These are phyloP conservation scores for Solanum chiquidenum DNA, from an alignment of 257 asterid genomes.

Conservation along the genomic window DNA sequence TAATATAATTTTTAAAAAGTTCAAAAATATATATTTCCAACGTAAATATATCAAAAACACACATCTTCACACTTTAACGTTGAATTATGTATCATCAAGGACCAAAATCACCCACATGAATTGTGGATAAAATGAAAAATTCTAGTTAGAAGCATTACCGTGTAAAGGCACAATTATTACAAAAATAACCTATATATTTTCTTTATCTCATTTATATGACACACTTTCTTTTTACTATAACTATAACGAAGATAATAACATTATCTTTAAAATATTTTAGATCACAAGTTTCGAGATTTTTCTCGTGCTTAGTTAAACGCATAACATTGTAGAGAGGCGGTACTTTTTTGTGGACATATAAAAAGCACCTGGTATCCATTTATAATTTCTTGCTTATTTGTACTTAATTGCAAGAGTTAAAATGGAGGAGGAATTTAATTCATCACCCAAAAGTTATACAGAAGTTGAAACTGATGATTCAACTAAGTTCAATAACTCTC, in stretches of 20 bases:
- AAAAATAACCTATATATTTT: background rate
- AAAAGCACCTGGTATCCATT: background rate
- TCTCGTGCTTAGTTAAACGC: background rate
- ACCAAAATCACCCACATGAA: background rate
- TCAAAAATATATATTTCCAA: background rate
- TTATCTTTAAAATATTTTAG: background rate
- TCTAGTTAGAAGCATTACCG: background rate
- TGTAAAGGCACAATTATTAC: rapidly evolving
- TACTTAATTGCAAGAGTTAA: background rate
- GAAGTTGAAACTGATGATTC: slow-evolving; percentile 15
- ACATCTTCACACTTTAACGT: background rate
- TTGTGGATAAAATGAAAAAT: background rate
- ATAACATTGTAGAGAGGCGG: background rate
- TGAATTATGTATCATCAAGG: background rate
- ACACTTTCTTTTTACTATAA: background rate
- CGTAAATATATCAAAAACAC: background rate
- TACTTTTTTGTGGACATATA: background rate
- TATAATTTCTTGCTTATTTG: background rate
- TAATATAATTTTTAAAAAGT: background rate
- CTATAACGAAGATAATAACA: background rate
- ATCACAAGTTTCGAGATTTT: background rate
- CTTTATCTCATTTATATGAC: background rate
- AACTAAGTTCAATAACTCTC: slow-evolving; percentile 31
- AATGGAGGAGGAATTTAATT: background rate
- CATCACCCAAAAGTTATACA: background rate